Evolutionary conservation across 495 filamentous ascomycete species (phyloP).

Genomic region (Aspergillus haitiensis): DNA sequence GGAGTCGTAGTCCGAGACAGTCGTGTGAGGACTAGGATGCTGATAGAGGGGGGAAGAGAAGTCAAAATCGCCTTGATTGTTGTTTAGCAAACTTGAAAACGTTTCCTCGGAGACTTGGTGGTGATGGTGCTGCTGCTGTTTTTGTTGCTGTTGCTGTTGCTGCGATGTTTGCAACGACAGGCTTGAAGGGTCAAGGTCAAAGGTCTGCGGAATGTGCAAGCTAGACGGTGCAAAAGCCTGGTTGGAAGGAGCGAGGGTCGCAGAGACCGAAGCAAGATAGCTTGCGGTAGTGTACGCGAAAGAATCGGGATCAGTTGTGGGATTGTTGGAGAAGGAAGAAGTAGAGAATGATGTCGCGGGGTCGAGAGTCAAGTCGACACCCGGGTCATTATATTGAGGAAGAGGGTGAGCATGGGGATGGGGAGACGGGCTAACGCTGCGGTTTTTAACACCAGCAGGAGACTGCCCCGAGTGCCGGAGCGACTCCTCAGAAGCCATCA

Average conservation of each 20-base stretch:
- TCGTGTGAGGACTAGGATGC: conserved; percentile 35
- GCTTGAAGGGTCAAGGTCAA: conserved; percentile 37
- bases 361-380: conserved; percentile 39
- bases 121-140: conserved; percentile 14
- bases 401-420: conserved; percentile 31
- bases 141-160: neutral
- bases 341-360: conserved; percentile 33
- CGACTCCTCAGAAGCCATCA: conserved; percentile 43
- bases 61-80: conserved; percentile 39
- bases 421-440: conserved; percentile 45
- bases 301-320: conserved; percentile 29
- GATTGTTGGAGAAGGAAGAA: conserved; percentile 28
- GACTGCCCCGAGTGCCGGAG: conserved; percentile 33
- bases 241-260: conserved; percentile 28
- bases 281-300: conserved; percentile 34
- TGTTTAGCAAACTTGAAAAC: conserved; percentile 42
- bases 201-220: conserved; percentile 39
- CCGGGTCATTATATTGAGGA: conserved; percentile 35
- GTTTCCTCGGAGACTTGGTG: conserved; percentile 34
- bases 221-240: conserved; percentile 34
- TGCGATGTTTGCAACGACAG: conserved; percentile 25
- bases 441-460: conserved; percentile 33
- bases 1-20: conserved; percentile 39
- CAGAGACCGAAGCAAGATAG: conserved; percentile 32
- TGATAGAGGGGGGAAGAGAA: conserved; percentile 41